These are phyloP conservation scores for Neurospora sp. DNA, from an alignment of 495 filamentous ascomycete species.

Conservation along the genomic window DNA sequence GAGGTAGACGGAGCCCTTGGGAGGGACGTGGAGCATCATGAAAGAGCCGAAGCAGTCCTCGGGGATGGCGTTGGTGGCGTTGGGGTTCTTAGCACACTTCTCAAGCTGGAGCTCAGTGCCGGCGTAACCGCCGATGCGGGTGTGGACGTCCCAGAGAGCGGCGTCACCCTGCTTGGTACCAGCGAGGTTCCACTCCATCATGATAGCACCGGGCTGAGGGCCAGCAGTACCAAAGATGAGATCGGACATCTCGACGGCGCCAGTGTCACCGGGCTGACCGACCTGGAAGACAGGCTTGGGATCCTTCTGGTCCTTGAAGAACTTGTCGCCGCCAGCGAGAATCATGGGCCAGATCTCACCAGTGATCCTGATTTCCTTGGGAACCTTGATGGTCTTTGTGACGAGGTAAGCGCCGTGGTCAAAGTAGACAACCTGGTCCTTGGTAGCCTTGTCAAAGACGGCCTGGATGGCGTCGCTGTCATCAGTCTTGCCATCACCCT, in stretches of 20 bases:
- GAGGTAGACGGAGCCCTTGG: constrained; percentile 61
- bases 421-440: constrained; percentile 72
- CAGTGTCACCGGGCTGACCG: constrained; percentile 67
- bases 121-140: constrained; percentile 72
- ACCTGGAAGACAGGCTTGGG: constrained; percentile 68
- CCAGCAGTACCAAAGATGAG: constrained; percentile 72
- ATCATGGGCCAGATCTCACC: constrained; percentile 88
- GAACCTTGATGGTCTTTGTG: constrained; percentile 73
- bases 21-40: constrained; percentile 71
- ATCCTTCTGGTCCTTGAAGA: constrained; percentile 60
- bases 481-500: constrained; percentile 64
- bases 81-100: constrained; percentile 63
- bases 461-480: constrained; percentile 63
- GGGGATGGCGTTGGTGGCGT: constrained; percentile 40
- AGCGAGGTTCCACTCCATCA: constrained; percentile 86
- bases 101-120: constrained; percentile 73
- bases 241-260: constrained; percentile 75
- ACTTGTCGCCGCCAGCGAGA: constrained; percentile 59
- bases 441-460: constrained; percentile 50
- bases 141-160: constrained; percentile 88
- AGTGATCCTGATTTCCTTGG: constrained; percentile 68
- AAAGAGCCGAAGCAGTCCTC: constrained; percentile 62
- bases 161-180: constrained; percentile 54
- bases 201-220: constrained; percentile 72
- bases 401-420: constrained; percentile 85